Conservation (phyloP, 768 basidiomycete species). For the Boletus pseudo-olivaceus region DNA sequence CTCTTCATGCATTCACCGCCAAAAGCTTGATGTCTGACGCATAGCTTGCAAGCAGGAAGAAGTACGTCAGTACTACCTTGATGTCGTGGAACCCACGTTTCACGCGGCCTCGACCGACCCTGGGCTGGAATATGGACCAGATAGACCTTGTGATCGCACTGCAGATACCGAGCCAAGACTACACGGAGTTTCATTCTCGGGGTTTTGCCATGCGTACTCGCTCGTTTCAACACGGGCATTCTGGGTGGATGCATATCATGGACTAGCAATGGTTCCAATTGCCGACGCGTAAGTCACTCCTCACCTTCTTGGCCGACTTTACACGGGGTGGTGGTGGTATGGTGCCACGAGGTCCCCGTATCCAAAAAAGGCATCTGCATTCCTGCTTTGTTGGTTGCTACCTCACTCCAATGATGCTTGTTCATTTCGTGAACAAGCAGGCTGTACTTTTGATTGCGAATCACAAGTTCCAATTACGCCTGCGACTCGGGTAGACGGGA, state of each 20-base stretch:
- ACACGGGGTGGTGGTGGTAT: constrained; percentile 6
- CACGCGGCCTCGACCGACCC: constrained; percentile 8
- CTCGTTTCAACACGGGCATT: constrained; percentile 83
- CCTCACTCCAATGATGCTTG: constrained; percentile 7
- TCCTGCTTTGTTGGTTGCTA: constrained; percentile 11
- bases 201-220: constrained; percentile 39
- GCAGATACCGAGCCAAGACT: constrained; percentile 1
- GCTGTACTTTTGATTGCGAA: constrained; percentile 17
- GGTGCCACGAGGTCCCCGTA: constrained; percentile 18
- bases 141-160: neutral
- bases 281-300: constrained; percentile 65
- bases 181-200: constrained; percentile 22
- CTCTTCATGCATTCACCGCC: constrained; percentile 5
- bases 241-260: constrained; percentile 77
- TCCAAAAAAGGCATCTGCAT: constrained; percentile 6
- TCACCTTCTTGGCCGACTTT: neutral
- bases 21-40: constrained; percentile 16
- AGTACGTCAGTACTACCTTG: constrained; percentile 32
- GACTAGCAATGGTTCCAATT: constrained; percentile 78
- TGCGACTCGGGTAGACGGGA: constrained; percentile 6
- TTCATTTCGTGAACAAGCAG: constrained; percentile 14
- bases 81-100: constrained; percentile 31
- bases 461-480: constrained; percentile 12
- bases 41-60: constrained; percentile 29
- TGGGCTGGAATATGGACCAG: neutral